Base-by-base conservation (phyloP, 2,329 filamentous ascomycete genomes). In the Zymoseptoria pseudotritici region DNA sequence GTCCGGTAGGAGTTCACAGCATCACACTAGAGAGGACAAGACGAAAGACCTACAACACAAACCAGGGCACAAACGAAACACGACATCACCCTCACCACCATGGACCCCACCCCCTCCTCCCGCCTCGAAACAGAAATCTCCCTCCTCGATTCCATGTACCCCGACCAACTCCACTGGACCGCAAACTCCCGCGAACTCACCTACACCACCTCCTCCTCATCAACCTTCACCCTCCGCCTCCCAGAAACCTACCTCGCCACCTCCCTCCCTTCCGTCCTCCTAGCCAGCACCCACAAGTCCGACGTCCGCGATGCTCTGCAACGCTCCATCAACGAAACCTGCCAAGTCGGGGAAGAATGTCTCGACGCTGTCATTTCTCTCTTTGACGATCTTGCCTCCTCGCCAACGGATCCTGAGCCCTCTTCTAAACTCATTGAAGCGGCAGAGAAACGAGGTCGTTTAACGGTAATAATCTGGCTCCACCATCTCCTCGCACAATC, bases 401-500 rank as follows among this genome's bases (percentile, higher is more conserved):
- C 42, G 19, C 50, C 53, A 5, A 53, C 42, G 9, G 53, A 42
- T 24, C 5, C 10, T 26, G 26, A 9, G 11, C 51, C 8, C 29
- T 42, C 36, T 3, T 17, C 36, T 17, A 17, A 11, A 5, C 5
- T 2, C 36, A 17, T 3, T 17, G 36, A 17, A 10, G 10, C 13
- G 11, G 36, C 54, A 2, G 20, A 56, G 17, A 60, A 60, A 42
- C 36, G 36, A 11, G 13, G 13, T 17, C n/a, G 13, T 6, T 56
- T 65, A 1, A 79, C 77, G 2, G 71, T 77, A 24, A 71, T 79
- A 19, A 71, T 79, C 54, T 79, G 76, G 74, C 72, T 79, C 0
- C 77, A 79, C 52, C 77, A 79, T 56, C 71, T 79, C 7, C 74
- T 79, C 56, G 77, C 76, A 36, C 75, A 74, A 17, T 74, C 73